A percentile compares a stretch with the other conserved stretches of the same genome.
These are phyloP conservation scores for Epichloe uncinata DNA, from an alignment of 2,329 filamentous ascomycete genomes.

Conservation along the genomic window DNA sequence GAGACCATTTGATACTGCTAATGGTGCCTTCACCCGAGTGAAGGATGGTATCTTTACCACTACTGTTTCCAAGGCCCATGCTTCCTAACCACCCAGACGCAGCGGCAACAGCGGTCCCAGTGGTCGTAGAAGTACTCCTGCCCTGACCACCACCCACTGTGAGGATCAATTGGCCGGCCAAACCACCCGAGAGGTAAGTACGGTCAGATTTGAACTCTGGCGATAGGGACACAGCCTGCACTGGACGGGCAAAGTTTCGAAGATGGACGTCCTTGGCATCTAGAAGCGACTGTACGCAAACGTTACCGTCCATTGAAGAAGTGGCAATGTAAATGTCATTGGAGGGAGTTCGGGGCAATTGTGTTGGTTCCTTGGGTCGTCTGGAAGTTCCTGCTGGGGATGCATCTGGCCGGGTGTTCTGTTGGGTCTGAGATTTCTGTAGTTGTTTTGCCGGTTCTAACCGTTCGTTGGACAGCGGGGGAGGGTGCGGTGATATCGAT, in stretches of 20 bases:
- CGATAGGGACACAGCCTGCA: constrained; percentile 86
- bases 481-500: constrained; percentile 77
- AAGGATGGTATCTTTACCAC: constrained; percentile 71
- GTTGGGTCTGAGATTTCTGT: constrained; percentile 21
- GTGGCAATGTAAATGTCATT: constrained; percentile 91
- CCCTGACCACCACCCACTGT: constrained; percentile 72
- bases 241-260: constrained; percentile 83
- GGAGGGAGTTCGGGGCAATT: constrained; percentile 61
- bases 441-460: constrained; percentile 26
- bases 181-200: constrained; percentile 80
- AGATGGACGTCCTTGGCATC: constrained; percentile 84
- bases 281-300: constrained; percentile 77
- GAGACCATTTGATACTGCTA: constrained; percentile 85
- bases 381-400: constrained; percentile 39
- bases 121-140: constrained; percentile 76
- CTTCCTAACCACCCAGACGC: constrained; percentile 86
- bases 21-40: constrained; percentile 90
- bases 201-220: constrained; percentile 86
- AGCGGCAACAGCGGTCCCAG: constrained; percentile 65
- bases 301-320: constrained; percentile 88
- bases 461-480: constrained; percentile 36
- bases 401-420: constrained; percentile 20
- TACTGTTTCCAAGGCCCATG: constrained; percentile 66
- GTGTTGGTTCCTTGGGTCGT: constrained; percentile 34
- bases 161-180: constrained; percentile 75